Conservation (phyloP, 2,329 filamentous ascomycete genomes). For the Paecilomyces fulvus region DNA sequence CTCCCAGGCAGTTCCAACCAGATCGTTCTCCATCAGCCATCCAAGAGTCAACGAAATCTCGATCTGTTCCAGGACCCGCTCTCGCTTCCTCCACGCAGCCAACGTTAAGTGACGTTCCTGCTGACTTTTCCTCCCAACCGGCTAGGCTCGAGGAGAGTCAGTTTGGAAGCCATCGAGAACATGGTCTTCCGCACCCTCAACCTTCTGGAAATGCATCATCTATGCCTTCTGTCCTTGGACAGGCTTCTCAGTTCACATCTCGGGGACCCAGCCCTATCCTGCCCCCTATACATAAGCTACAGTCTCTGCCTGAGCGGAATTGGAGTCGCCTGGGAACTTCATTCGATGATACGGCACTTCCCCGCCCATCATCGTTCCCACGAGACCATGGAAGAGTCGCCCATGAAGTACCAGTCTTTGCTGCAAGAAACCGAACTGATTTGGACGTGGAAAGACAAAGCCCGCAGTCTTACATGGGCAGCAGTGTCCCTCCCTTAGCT, state of each 20-base stretch:
- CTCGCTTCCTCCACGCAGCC: constrained; percentile 13
- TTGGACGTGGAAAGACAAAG: constrained; percentile 17
- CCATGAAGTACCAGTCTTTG: constrained; percentile 4
- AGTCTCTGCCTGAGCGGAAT: constrained; percentile 22
- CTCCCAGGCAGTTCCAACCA: constrained; percentile 18
- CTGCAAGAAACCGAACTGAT: constrained; percentile 10
- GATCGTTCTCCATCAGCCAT: constrained; percentile 19
- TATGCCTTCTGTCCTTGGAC: background rate
- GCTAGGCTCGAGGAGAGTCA: constrained; percentile 3
- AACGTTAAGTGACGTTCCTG: constrained; percentile 13
- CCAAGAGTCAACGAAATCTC: constrained; percentile 22
- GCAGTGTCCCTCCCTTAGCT: constrained; percentile 13
- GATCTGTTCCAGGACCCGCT: constrained; percentile 18
- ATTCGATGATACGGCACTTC: constrained; percentile 17
- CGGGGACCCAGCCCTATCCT: constrained; percentile 29
- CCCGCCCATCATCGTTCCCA: constrained; percentile 19
- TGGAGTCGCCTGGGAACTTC: constrained; percentile 13
- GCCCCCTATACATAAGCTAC: constrained; percentile 29
- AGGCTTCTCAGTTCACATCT: constrained; percentile 12
- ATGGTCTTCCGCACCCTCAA: background rate
- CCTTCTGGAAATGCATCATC: constrained; percentile 2
- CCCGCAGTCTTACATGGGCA: constrained; percentile 13
- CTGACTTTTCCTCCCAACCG: constrained; percentile 17
- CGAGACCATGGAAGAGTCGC: constrained; percentile 15
- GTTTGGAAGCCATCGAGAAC: background rate